Conservation (phyloP, 2,329 filamentous ascomycete genomes). For the Cladobotryum mycophilum region DNA sequence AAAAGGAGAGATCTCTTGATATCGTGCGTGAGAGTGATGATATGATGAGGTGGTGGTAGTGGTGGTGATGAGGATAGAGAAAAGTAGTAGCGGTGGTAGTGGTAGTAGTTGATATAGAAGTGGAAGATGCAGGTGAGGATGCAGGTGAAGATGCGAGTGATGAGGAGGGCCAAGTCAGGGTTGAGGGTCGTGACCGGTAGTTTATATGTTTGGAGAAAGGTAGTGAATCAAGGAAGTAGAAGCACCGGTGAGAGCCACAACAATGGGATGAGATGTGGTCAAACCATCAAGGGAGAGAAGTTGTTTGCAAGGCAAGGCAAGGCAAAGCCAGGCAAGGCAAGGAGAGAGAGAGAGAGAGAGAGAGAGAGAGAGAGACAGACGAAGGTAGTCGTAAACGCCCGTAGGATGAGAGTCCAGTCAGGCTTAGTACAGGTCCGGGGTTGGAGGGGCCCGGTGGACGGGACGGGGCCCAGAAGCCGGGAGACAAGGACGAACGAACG, state of each 20-base stretch:
- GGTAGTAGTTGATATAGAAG: neutral
- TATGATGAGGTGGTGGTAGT: too few relatives aligned
- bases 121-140: neutral
- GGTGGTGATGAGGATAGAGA: neutral
- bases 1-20: neutral
- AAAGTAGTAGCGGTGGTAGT: neutral
- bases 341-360: too few relatives aligned
- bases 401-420: too few relatives aligned
- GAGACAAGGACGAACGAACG: neutral
- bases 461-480: slow-evolving; percentile 7
- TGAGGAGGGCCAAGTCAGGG: neutral
- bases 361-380: too few relatives aligned
- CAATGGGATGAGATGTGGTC: neutral
- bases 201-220: slow-evolving; percentile 5
- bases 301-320: slow-evolving; percentile 6
- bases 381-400: too few relatives aligned
- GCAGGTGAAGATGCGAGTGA: neutral
- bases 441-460: slow-evolving; percentile 1
- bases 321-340: neutral
- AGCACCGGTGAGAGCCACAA: neutral
- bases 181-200: neutral
- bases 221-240: neutral
- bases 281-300: neutral
- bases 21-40: neutral
- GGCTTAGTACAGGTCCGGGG: neutral